Base-by-base conservation (phyloP, 2,329 filamentous ascomycete genomes). In the Aspergillus pseudoviridinutans region DNA sequence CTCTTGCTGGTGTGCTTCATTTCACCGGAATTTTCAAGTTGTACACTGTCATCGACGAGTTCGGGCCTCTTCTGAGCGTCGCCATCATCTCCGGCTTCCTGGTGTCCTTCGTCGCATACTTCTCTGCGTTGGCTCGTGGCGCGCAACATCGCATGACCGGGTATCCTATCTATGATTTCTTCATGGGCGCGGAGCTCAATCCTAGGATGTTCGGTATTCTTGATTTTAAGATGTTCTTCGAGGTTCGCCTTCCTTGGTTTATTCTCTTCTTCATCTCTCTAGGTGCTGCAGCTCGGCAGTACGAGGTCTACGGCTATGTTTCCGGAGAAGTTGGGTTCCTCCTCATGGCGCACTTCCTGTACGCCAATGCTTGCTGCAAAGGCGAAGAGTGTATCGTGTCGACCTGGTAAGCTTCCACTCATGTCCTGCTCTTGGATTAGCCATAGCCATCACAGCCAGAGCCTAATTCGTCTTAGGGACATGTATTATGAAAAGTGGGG, bases 401-500 rank as follows among this genome's bases (percentile, higher is more conserved):
- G 8, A 94, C 91, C 51, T 96, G 92, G 86, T 85, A 74, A 68
- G 79, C 53, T 14, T n/a, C 8, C 12, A 3, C 42, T 12, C 42
- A 9, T 46, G 5, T 28, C n/a, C 1, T 20, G 8, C 28, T 22
- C 22, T 14, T 14, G 25, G 20, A 25, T 29, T 14, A 25, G 10
- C 41, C 7, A 25, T 24, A 28, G 10, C 28, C 25, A 12, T 35
- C 14, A 8, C 10, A 12, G 24, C 49, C 3, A 17, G n/a, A 14
- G 4, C 28, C 8, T 6, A 32, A 49, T 24, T 7, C 5, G 22
- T 10, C 27, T n/a, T 54, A 85, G 83, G 88, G 92, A 96, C 69
- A 96, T 96, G 88, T 96, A 95, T 80, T 93, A 91, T 68, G 92
- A 96, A 81, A 96, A 96, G 79, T 92, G 90, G 85, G 92, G 92